Evolutionary conservation across 2,329 filamentous ascomycete genomes (phyloP).

Genomic region (Lachnellula suecica): DNA sequence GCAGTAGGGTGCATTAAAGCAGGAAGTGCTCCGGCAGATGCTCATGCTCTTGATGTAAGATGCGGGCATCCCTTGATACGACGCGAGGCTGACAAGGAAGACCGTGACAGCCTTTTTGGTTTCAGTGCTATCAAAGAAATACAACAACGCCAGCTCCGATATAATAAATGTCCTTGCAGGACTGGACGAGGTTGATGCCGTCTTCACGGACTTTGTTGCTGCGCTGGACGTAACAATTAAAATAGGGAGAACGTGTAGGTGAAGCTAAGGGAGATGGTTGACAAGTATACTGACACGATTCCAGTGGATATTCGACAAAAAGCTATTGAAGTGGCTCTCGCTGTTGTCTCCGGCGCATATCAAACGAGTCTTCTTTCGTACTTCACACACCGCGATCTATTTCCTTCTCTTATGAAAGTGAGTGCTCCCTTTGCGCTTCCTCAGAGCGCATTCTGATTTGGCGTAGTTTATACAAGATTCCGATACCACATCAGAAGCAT

Average conservation of each 20-base stretch:
- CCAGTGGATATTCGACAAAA: constrained; percentile 73
- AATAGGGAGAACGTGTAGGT: constrained; percentile 68
- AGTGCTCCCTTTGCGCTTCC: constrained; percentile 13
- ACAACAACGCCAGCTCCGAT: constrained; percentile 92
- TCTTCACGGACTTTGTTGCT: constrained; percentile 86
- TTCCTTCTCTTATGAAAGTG: constrained; percentile 93
- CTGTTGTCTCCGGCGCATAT: constrained; percentile 89
- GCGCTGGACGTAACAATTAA: constrained; percentile 81
- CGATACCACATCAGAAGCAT: constrained; percentile 59
- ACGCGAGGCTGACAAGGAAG: constrained; percentile 52
- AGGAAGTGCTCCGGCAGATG: constrained; percentile 59
- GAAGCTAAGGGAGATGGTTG: neutral
- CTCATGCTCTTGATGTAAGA: constrained; percentile 83
- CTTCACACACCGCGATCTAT: constrained; percentile 90
- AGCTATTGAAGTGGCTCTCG: constrained; percentile 77
- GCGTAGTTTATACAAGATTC: constrained; percentile 77
- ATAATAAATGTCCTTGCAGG: constrained; percentile 89
- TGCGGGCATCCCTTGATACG: constrained; percentile 2
- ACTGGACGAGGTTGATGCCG: constrained; percentile 79
- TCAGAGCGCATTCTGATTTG: constrained; percentile 8
- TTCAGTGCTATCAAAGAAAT: constrained; percentile 81
- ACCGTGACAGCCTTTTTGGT: constrained; percentile 88
- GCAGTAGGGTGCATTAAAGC: constrained; percentile 69
- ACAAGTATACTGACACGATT: constrained; percentile 28
- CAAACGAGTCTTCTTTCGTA: constrained; percentile 93